A percentile compares a stretch with the other conserved stretches of the same genome.
Evolutionary conservation across 2,329 filamentous ascomycete genomes (phyloP).

Genomic region (Exophiala sp.): DNA sequence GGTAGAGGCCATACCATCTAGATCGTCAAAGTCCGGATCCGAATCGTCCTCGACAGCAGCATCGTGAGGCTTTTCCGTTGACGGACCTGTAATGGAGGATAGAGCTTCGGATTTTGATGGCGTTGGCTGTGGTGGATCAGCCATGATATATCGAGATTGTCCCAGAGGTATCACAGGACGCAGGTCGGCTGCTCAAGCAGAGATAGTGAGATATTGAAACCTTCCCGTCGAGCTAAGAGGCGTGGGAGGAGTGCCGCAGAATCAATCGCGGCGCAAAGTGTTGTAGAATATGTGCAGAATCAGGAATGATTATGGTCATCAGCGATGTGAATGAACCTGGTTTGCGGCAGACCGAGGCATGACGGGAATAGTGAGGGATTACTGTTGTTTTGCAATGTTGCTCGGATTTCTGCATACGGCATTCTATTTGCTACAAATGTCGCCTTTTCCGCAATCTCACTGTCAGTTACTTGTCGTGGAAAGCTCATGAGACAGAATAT

Average conservation of each 20-base stretch:
- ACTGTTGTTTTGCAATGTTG: no score
- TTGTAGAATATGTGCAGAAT: background rate
- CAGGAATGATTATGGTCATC: background rate
- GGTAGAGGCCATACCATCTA: slow-evolving; percentile 64
- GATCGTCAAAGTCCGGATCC: slow-evolving; percentile 90
- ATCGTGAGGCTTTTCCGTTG: slow-evolving; percentile 5
- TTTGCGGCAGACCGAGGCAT: no score
- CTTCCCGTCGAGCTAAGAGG: background rate
- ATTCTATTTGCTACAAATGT: background rate
- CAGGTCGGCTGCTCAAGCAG: no score
- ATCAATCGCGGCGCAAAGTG: no score
- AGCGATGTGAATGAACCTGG: background rate
- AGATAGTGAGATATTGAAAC: no score
- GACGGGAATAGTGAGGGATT: no score
- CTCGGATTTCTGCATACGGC: background rate
- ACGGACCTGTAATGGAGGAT: background rate
- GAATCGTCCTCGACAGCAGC: slow-evolving; percentile 57
- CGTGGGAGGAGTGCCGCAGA: background rate
- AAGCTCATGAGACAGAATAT: background rate
- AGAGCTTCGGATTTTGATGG: slow-evolving; percentile 1
- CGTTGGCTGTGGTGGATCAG: slow-evolving; percentile 13
- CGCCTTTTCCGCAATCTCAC: background rate
- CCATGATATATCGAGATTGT: slow-evolving; percentile 7
- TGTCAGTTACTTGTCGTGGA: background rate
- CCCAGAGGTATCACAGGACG: no score